Evolutionary conservation across 1,284 basidiomycete species (phyloP), one percentile per base, ranked within the genome.

Genomic region (Afroboletus lepidellus): DNA sequence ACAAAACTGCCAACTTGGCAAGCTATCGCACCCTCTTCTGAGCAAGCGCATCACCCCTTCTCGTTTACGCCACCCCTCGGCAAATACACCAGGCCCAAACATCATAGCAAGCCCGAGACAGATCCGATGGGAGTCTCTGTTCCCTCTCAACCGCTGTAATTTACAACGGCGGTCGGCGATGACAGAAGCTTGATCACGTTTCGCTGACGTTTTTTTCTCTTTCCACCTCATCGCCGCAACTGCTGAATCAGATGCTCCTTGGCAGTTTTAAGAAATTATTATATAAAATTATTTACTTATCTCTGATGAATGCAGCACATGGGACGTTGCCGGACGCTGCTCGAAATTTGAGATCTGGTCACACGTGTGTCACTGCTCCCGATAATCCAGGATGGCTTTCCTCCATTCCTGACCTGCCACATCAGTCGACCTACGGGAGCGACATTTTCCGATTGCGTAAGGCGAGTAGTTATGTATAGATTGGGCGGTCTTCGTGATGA

Each of bases 211-310:
- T 41, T 44, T 5, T 42, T 34, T 34, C 13, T 30, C 24, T 52
- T 27, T 46, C 55, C 50, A 29, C 49, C 16, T 23, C 41, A 57
- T 52, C 54, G 29, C 57, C 48, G 39, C 20, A 30, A 9, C 30
- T 12, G 12, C 8, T 20, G 34, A 20, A 36, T 54, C 52, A 34
- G 37, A 33, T 20, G 25, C 30, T 2, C n/a, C 37, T 46, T 27
- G 41, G 42, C 49, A 30, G 48, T 58, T 60, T 57, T 58, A 47
- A 36, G 39, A 51, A 46, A 29, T 41, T 24, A 36, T 33, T 9
- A 33, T 30, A 37, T 8, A 12, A 23, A n/a, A 29, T 24, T 27
- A 32, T 13, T 20, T 33, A 27, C 48, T 39, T 44, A 21, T 44
- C 36, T 50, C 42, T 43, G 58, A 58, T 34, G 21, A 16, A 5